Evolutionary conservation across 2,329 filamentous ascomycete species (phyloP).

Genomic region (Pseudonectria foliicola): DNA sequence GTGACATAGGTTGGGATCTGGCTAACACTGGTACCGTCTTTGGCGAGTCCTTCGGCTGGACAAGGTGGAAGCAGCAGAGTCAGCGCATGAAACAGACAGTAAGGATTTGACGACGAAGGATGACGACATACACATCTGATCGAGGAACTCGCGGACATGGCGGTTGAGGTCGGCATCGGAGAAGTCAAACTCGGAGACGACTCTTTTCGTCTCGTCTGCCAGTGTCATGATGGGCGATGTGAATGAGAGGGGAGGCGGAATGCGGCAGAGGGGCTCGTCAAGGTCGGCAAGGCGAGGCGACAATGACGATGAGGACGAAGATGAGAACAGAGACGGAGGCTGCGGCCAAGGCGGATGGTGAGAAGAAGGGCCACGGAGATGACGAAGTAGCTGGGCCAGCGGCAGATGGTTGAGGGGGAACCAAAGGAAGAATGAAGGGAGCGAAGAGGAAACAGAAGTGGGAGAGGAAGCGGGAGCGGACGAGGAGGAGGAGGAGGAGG

Average conservation of each 20-base stretch:
- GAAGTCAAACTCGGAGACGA: conserved; percentile 83
- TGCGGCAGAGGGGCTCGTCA: conserved; percentile 44
- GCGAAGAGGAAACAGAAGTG: too few relatives aligned
- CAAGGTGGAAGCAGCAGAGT: conserved; percentile 8
- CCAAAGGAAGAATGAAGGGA: too few relatives aligned
- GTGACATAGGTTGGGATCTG: conserved; percentile 98
- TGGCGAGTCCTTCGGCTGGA: conserved; percentile 70
- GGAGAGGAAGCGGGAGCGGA: too few relatives aligned
- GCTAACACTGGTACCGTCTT: conserved; percentile 74
- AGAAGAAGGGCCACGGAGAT: too few relatives aligned
- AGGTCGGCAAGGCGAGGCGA: too few relatives aligned
- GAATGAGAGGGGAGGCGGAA: conserved; percentile 47
- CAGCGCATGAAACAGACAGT: neutral
- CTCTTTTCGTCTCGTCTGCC: conserved; percentile 64
- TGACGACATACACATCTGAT: conserved; percentile 61
- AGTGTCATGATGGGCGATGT: conserved; percentile 53
- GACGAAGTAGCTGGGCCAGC: too few relatives aligned
- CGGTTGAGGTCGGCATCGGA: conserved; percentile 68
- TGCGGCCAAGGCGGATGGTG: conserved; percentile 2
- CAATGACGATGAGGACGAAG: too few relatives aligned
- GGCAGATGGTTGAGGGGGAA: too few relatives aligned
- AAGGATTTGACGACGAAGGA: neutral
- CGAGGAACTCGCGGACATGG: conserved; percentile 78
- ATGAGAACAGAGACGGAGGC: conserved; percentile 27
- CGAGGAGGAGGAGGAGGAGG: conserved; percentile 22